Percentiles rank a stretch among this genome's conserved stretches.
phyloP scores from a whole-genome alignment of 495 filamentous ascomycete species.

The Penicillium bovifimosum region DNA sequence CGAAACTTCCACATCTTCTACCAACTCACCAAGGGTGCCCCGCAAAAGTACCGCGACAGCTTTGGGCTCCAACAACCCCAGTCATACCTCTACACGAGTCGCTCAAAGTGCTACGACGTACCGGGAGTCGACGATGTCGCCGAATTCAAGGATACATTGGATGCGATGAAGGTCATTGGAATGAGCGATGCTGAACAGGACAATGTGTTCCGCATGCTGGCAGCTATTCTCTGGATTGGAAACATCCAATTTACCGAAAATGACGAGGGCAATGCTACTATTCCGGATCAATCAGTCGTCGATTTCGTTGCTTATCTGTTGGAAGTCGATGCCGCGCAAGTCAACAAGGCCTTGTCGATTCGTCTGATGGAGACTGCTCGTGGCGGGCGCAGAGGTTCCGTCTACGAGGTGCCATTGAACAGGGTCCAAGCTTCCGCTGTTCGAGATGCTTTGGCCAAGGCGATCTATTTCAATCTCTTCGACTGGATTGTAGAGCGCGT shows the following conservation, averaged over 20 bases:
- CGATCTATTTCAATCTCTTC: slow-evolving; percentile 95
- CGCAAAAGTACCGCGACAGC: slow-evolving; percentile 73
- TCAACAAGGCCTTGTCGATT: slow-evolving; percentile 84
- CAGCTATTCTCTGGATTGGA: slow-evolving; percentile 89
- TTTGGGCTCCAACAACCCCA: slow-evolving; percentile 90
- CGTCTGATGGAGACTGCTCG: slow-evolving; percentile 85
- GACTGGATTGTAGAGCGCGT: slow-evolving; percentile 97
- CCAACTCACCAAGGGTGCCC: slow-evolving; percentile 93
- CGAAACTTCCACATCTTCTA: slow-evolving; percentile 99
- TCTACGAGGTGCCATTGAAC: slow-evolving; percentile 93
- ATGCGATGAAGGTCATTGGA: slow-evolving; percentile 94
- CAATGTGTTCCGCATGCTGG: slow-evolving; percentile 93
- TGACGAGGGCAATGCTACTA: slow-evolving; percentile 79
- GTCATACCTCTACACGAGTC: slow-evolving; percentile 91
- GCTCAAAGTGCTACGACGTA: slow-evolving; percentile 90
- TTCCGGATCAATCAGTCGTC: slow-evolving; percentile 81
- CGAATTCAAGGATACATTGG: slow-evolving; percentile 85
- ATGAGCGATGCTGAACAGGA: slow-evolving; percentile 87
- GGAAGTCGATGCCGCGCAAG: slow-evolving; percentile 73
- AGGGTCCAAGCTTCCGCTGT: slow-evolving; percentile 86
- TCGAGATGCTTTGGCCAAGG: slow-evolving; percentile 88
- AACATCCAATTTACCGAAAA: slow-evolving; percentile 87
- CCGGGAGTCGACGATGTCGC: slow-evolving; percentile 85
- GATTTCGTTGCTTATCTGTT: slow-evolving; percentile 93
- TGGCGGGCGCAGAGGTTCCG: slow-evolving; percentile 69